phyloP scores from a whole-genome alignment of 2,329 filamentous ascomycete genomes.

The Akanthomyces lecanii region DNA sequence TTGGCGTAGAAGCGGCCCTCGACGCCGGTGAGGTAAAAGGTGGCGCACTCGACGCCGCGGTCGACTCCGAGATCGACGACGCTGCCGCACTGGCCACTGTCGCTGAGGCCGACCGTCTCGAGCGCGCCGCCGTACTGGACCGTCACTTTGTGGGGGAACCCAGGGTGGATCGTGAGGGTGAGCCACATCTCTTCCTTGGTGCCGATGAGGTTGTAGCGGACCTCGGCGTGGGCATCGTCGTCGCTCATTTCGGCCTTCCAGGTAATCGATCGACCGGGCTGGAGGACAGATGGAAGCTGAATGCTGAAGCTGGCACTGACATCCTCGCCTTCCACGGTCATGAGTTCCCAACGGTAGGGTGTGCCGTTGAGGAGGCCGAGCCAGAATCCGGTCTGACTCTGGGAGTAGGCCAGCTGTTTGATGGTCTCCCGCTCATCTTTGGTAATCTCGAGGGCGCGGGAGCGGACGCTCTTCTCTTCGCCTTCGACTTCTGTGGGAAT shows the following conservation, averaged over 20 bases:
- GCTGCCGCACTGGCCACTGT: slow-evolving; percentile 17
- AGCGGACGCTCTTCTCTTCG: neutral
- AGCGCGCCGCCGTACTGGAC: slow-evolving; percentile 25
- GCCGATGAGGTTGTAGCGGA: slow-evolving; percentile 27
- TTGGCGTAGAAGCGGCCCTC: slow-evolving; percentile 29
- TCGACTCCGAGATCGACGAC: neutral
- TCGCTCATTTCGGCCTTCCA: neutral
- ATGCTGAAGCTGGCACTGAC: neutral
- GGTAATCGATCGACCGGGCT: slow-evolving; percentile 23
- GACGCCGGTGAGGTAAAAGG: slow-evolving; percentile 28
- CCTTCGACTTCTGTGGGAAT: neutral
- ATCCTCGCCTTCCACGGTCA: slow-evolving; percentile 22
- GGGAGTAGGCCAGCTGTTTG: neutral
- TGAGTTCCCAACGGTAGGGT: slow-evolving; percentile 28
- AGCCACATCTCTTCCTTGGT: slow-evolving; percentile 27
- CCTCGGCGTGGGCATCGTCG: slow-evolving; percentile 18
- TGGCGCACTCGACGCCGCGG: neutral
- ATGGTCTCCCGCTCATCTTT: neutral
- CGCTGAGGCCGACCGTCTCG: slow-evolving; percentile 18
- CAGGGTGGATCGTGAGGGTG: slow-evolving; percentile 23
- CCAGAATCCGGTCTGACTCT: slow-evolving; percentile 12
- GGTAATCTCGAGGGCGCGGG: neutral
- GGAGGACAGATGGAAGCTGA: slow-evolving; percentile 25
- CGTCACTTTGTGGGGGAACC: slow-evolving; percentile 13
- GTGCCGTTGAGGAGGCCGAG: slow-evolving; percentile 32